Conservation (phyloP, 225 moss, liverwort and hornwort genomes). For the Asterella californica region DNA sequence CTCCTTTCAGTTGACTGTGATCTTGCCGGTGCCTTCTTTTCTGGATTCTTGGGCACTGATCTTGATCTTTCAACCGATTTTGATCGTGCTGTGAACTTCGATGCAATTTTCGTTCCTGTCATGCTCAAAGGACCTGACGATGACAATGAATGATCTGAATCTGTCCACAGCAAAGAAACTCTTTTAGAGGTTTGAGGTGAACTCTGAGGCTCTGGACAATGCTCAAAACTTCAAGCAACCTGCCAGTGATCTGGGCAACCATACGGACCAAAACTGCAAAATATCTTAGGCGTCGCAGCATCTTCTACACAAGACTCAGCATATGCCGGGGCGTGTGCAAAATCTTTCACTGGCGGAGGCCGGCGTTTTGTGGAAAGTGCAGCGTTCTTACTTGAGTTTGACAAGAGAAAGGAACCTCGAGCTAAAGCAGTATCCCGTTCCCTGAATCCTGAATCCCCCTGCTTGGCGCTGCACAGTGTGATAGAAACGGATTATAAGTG, state of each 20-base stretch:
- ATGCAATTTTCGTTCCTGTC: slow-evolving; percentile 26
- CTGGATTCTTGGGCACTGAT: slow-evolving; percentile 22
- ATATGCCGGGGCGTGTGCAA: neutral
- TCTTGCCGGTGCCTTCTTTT: slow-evolving; percentile 38
- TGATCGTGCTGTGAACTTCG: slow-evolving; percentile 33
- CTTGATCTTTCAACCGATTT: slow-evolving; percentile 35
- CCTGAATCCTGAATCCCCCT: slow-evolving; percentile 14
- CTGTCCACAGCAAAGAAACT: slow-evolving; percentile 24
- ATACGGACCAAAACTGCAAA: neutral
- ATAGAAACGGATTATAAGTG: neutral
- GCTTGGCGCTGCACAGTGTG: slow-evolving; percentile 12
- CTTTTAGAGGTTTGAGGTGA: neutral
- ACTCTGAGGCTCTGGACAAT: too few species aligned
- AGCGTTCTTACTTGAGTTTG: slow-evolving; percentile 7
- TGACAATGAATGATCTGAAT: slow-evolving; percentile 22
- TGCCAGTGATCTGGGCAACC: neutral
- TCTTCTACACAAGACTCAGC: neutral
- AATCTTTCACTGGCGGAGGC: neutral
- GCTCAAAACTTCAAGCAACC: neutral
- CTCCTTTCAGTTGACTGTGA: slow-evolving; percentile 49
- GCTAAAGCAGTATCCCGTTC: slow-evolving; percentile 32
- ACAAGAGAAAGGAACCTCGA: slow-evolving; percentile 38
- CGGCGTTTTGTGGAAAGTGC: neutral
- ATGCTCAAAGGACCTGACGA: slow-evolving; percentile 29
- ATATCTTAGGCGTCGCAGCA: neutral